Evolutionary conservation across 805 yeast species (phyloP).

Genomic region (Monosporozyma aerobia): DNA sequence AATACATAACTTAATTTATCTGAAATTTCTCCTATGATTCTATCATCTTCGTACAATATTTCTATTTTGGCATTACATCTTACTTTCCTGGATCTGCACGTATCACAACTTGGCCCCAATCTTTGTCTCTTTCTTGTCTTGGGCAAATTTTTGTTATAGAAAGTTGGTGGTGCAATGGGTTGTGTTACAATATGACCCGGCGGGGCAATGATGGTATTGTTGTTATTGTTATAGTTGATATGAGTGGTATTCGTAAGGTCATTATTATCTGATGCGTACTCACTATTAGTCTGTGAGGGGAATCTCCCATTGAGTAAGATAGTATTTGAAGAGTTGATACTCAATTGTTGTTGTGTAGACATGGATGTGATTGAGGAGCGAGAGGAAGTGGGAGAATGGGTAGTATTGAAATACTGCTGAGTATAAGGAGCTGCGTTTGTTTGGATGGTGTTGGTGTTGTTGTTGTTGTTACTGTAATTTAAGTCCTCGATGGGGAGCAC

Average conservation of each 20-base stretch:
- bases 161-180: background rate
- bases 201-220: background rate
- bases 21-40: slow-evolving; percentile 12
- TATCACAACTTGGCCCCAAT: slow-evolving; percentile 67
- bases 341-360: background rate
- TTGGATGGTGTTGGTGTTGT: background rate
- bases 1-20: slow-evolving; percentile 17
- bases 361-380: background rate
- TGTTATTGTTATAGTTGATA: background rate
- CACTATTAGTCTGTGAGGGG: background rate
- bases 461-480: background rate
- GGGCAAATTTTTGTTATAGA: background rate
- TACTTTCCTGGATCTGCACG: slow-evolving; percentile 58
- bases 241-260: too few relatives aligned
- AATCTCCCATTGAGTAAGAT: background rate
- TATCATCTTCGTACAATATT: slow-evolving; percentile 28
- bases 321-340: background rate
- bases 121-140: slow-evolving; percentile 41
- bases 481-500: background rate
- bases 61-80: slow-evolving; percentile 62
- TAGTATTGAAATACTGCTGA: background rate
- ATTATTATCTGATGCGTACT: background rate
- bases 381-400: background rate
- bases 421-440: too few relatives aligned
- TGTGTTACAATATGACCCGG: background rate